Conservation (phyloP, 345 rosid species). For the Erucastrum elatum region DNA sequence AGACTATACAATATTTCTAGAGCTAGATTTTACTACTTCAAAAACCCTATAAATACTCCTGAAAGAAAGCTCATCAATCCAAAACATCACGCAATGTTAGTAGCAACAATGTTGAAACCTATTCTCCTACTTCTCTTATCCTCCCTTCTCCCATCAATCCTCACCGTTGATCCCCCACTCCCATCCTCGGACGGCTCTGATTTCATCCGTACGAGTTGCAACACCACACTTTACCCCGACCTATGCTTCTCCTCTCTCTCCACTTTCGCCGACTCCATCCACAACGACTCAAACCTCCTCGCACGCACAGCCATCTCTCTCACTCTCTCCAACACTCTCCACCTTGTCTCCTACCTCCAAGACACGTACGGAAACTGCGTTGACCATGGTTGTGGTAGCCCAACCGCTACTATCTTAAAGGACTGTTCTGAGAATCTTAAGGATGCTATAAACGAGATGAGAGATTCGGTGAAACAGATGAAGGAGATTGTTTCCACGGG, state of each 20-base stretch:
- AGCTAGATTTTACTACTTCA: too few species aligned
- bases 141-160: conserved; percentile 31
- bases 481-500: conserved; percentile 37
- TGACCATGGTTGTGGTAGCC: conserved; percentile 10
- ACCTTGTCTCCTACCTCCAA: conserved; percentile 46
- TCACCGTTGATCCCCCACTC: conserved; percentile 32
- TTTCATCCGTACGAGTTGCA: conserved; percentile 69
- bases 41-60: not conserved
- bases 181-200: conserved; percentile 39
- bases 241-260: conserved; percentile 67
- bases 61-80: not conserved
- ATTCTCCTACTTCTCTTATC: conserved; percentile 24
- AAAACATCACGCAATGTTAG: conserved; percentile 5
- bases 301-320: conserved; percentile 60
- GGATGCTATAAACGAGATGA: conserved; percentile 74
- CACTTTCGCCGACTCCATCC: conserved; percentile 54
- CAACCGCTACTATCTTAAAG: conserved; percentile 49
- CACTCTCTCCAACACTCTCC: conserved; percentile 50
- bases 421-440: conserved; percentile 77
- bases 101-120: conserved; percentile 8
- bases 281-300: conserved; percentile 52
- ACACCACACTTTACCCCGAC: conserved; percentile 69
- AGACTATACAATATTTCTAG: too few species aligned
- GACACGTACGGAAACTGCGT: not conserved
- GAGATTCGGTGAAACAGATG: conserved; percentile 74